phyloP scores from a whole-genome alignment of 352 stramenopile species.

The Saprolegnia diclina region DNA sequence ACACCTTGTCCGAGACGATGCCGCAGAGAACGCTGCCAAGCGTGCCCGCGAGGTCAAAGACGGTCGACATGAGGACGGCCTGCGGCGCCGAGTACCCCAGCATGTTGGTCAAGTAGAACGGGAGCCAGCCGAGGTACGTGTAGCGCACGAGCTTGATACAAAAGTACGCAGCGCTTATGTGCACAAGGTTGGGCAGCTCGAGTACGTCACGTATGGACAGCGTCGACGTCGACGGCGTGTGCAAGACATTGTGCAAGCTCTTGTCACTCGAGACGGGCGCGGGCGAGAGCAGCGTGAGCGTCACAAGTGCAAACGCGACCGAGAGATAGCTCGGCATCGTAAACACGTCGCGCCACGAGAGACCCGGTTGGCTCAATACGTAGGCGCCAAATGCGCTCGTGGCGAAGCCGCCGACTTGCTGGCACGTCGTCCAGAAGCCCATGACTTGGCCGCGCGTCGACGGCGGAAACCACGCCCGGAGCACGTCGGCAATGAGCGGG shows the following conservation, averaged over 20 bases:
- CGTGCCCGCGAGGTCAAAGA: slow-evolving; percentile 20
- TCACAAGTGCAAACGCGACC: slow-evolving; percentile 8
- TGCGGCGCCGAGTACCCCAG: slow-evolving; percentile 10
- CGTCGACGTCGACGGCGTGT: not conserved
- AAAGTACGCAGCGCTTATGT: slow-evolving; percentile 18
- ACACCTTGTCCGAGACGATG: slow-evolving; percentile 3
- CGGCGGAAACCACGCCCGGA: slow-evolving; percentile 24
- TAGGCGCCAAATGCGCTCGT: slow-evolving; percentile 23
- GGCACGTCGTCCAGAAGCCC: slow-evolving; percentile 23
- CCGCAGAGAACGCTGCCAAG: slow-evolving; percentile 22
- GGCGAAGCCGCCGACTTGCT: slow-evolving; percentile 22
- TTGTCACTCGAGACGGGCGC: not conserved
- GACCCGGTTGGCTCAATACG: not conserved
- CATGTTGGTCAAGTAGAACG: slow-evolving; percentile 20
- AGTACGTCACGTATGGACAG: not conserved
- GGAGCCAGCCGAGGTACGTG: slow-evolving; percentile 22
- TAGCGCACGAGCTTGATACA: slow-evolving; percentile 26
- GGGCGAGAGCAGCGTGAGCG: not conserved
- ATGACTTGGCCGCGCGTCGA: slow-evolving; percentile 19
- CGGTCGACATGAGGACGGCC: slow-evolving; percentile 16
- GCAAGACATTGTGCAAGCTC: not conserved
- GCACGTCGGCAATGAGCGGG: slow-evolving; percentile 15
- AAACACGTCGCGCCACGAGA: slow-evolving; percentile 17
- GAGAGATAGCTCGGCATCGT: not conserved
- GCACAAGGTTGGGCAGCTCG: not conserved